These are phyloP conservation scores for Podaxis sp. DNA, from an alignment of 768 basidiomycete genomes.

Conservation along the genomic window DNA sequence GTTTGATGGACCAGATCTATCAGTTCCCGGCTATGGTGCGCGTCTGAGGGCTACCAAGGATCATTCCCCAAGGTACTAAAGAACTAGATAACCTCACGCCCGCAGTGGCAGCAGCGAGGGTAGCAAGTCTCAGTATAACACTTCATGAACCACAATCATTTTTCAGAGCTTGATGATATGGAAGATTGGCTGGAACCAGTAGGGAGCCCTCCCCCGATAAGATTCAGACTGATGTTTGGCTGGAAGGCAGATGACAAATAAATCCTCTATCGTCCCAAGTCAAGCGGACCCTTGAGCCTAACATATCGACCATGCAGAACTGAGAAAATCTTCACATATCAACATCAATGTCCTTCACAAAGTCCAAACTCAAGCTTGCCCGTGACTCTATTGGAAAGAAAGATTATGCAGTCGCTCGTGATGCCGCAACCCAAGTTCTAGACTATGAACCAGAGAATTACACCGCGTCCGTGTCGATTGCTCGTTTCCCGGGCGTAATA, in stretches of 20 bases:
- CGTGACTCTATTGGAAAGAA: conserved; percentile 76
- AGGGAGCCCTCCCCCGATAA: not conserved
- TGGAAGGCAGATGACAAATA: not conserved
- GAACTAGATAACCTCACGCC: not conserved
- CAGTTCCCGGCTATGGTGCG: no score
- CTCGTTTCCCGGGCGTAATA: not conserved
- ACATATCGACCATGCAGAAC: not conserved
- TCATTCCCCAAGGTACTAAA: not conserved
- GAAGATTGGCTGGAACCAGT: not conserved
- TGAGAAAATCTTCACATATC: not conserved
- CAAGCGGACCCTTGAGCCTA: not conserved
- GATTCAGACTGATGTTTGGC: not conserved
- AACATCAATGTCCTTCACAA: conserved; percentile 48
- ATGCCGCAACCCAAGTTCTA: conserved; percentile 64
- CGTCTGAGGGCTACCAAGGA: no score
- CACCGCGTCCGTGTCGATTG: conserved; percentile 64
- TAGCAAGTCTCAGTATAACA: no score
- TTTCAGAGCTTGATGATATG: no score
- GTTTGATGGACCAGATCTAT: not conserved
- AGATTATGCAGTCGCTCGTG: conserved; percentile 66
- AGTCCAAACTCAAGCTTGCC: conserved; percentile 75
- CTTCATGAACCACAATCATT: no score
- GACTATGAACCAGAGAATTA: conserved; percentile 83
- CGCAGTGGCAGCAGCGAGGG: not conserved
- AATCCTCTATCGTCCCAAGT: not conserved